Evolutionary conservation across 257 asterid genomes (phyloP), one percentile per base, ranked within the genome.

Genomic region (Rehmannia glutinosa): DNA sequence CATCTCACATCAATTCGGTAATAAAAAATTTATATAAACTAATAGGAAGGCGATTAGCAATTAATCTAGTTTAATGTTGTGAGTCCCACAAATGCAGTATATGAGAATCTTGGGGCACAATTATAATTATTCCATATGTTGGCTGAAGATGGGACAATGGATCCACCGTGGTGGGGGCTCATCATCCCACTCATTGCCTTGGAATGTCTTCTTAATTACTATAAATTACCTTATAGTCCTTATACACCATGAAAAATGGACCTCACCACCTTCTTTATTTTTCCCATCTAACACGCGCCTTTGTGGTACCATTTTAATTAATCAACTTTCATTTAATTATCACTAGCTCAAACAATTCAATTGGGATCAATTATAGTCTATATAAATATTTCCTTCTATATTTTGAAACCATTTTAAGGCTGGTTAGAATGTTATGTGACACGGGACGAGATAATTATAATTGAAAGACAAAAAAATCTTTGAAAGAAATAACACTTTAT

Each of bases 61-160:
- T 47, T 53, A 59, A 69, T 20, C 4, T 53, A 36, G n/a, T 24
- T 55, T 69, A 76, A 60, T 27, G 24, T 54, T 39, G 69, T 42
- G 71, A 42, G 83, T 45, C 79, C 83, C 83, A 72, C 69, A 68
- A 50, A 32, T 67, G 82, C 75, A 72, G 73, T 74, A 82, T 73
- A 73, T 55, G 76, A 75, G 84, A 87, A 83, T 87, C 86, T 87
- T 82, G 69, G 36, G 78, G 69, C 81, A 79, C 89, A 87, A 82
- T 83, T 75, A 80, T 83, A 83, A 78, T 66, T 82, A 89, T 90
- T 90, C 93, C 75, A 68, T 58, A 85, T 87, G 97, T 83, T 80
- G 93, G 95, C 83, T 78, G 95, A 82, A 80, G 70, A 4, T 51
- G 88, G 73, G 97, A 87, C 97, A 87, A 60, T 81, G 78, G 82